These are phyloP conservation scores for Trichoderma sp. DNA, from an alignment of 2,329 filamentous ascomycete species.

Conservation along the genomic window DNA sequence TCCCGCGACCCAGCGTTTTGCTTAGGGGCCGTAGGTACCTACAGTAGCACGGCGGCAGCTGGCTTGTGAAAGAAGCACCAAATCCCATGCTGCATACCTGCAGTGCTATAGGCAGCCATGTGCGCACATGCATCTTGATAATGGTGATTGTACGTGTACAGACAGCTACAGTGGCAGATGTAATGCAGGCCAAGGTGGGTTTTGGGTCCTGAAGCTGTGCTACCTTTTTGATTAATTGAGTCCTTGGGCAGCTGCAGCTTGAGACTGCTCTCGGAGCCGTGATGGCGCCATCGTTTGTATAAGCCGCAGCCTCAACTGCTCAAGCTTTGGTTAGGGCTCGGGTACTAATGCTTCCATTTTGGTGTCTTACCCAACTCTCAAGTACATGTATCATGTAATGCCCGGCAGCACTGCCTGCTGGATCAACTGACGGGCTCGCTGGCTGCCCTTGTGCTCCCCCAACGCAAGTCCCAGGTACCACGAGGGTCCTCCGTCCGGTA, in stretches of 20 bases:
- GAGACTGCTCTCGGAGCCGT: not conserved
- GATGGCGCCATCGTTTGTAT: not conserved
- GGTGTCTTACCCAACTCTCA: not conserved
- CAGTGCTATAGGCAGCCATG: not conserved
- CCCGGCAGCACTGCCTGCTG: not conserved
- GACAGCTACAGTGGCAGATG: not conserved
- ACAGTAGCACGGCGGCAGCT: slow-evolving; percentile 8
- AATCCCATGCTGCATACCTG: not conserved
- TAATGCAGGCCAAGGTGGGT: not conserved
- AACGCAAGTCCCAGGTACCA: not conserved
- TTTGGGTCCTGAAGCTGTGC: not conserved
- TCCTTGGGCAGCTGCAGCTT: not conserved
- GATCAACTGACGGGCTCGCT: slow-evolving; percentile 14
- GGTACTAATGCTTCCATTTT: not conserved
- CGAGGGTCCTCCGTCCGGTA: not conserved
- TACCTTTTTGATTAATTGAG: not conserved
- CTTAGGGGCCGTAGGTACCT: not conserved
- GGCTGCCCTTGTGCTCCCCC: slow-evolving; percentile 21
- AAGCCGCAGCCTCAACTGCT: not conserved
- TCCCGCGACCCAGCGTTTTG: not conserved
- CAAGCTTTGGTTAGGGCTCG: not conserved
- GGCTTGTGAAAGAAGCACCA: not conserved
- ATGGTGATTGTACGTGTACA: not conserved
- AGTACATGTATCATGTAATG: not conserved
- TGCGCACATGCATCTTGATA: not conserved